Percentiles rank a stretch among this genome's conserved stretches.
phyloP scores from a whole-genome alignment of 768 basidiomycete genomes.

The Mrakia gelida region DNA sequence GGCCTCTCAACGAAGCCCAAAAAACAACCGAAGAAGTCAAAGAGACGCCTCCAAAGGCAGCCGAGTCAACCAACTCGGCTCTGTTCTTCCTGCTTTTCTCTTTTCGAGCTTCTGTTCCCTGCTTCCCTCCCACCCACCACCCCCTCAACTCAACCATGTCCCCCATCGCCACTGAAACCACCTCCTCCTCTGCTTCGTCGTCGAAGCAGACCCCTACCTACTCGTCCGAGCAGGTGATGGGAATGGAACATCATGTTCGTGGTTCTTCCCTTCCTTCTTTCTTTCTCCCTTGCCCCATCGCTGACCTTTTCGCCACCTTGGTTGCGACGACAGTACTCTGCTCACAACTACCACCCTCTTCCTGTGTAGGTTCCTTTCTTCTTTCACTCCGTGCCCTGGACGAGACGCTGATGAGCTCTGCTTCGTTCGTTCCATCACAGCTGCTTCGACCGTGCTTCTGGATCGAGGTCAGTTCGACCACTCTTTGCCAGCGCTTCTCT shows the following conservation, averaged over 20 bases:
- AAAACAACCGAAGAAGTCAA: too few species aligned
- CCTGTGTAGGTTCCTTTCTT: slow-evolving; percentile 54
- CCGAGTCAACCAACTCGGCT: background rate
- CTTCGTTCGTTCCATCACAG: slow-evolving; percentile 29
- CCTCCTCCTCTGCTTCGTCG: background rate
- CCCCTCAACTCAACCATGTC: background rate
- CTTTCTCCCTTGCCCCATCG: background rate
- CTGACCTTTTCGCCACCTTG: background rate
- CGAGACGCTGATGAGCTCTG: background rate
- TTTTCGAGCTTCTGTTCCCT: background rate
- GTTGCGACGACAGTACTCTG: slow-evolving; percentile 39
- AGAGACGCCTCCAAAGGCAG: background rate
- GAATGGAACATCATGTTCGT: slow-evolving; percentile 18
- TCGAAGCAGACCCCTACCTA: background rate
- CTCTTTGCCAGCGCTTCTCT: background rate
- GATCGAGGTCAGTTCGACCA: slow-evolving; percentile 55
- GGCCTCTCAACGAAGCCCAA: too few species aligned
- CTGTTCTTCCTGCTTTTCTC: background rate
- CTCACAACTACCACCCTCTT: slow-evolving; percentile 84
- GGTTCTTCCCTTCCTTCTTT: background rate
- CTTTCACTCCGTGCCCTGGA: background rate
- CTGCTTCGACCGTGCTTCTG: slow-evolving; percentile 84
- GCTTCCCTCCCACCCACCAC: background rate
- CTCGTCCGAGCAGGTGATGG: slow-evolving; percentile 19
- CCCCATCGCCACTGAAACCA: slow-evolving; percentile 10